Evolutionary conservation across 768 basidiomycete species (phyloP), one percentile per base, ranked within the genome.

Genomic region (Kwoniella pini): DNA sequence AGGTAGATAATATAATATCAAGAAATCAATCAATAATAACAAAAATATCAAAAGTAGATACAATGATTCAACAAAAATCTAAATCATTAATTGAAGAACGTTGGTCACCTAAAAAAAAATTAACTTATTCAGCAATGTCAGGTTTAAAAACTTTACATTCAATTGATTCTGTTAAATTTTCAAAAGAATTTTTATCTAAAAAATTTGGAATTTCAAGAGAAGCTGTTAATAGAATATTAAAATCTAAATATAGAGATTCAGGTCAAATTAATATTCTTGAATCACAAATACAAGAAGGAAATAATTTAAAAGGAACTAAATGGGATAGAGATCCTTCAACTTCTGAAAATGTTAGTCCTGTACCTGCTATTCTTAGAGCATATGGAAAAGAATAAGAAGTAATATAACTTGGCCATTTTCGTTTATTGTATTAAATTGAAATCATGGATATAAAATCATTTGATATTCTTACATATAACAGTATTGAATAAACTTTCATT

Each of bases 61-160:
- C n/a, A n/a, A n/a, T n/a, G n/a, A n/a, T n/a, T n/a, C n/a, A n/a
- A n/a, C n/a, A n/a, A n/a, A n/a, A n/a, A n/a, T n/a, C n/a, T n/a
- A n/a, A n/a, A n/a, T n/a, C n/a, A n/a, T n/a, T n/a, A n/a, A n/a
- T n/a, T n/a, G n/a, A n/a, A 22, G 39, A 61, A 36, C 62, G 52
- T 17, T 93, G 90, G 90, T 80, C 82, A 50, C 91, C 91, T 24
- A 87, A 87, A 57, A 86, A 85, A 69, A 90, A 89, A 74, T 74
- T 93, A 54, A 89, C 89, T 13, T 83, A 88, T 55, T 87, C 88
- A 68, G 89, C 90, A 33, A 92, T 92, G 90, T 86, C 87, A 64
- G 86, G 87, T 15, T 77, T 93, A 60, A 84, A 88, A 38, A 82
- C 84, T 45, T 81, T 92, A 57, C 83, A 90, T 73, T 78, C 79